Percentiles rank a stretch among this genome's conserved stretches.
phyloP scores from a whole-genome alignment of 768 basidiomycete genomes.

The Nevesoporus exiguus region DNA sequence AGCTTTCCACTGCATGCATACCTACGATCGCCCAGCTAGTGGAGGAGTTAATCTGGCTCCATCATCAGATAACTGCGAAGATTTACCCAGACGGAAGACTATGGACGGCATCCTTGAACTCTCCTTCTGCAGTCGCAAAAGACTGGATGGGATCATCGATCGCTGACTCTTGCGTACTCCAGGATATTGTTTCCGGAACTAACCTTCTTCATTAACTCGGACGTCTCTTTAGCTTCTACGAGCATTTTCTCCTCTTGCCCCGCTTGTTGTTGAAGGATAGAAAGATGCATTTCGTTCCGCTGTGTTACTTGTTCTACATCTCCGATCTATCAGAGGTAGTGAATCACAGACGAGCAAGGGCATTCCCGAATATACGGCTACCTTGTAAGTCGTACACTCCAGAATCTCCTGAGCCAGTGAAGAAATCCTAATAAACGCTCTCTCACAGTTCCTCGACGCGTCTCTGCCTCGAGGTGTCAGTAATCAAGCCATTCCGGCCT shows the following conservation, averaged over 20 bases:
- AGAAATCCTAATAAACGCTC: conserved; percentile 12
- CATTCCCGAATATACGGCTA: background rate
- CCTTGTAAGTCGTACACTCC: conserved; percentile 20
- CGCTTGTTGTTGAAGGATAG: conserved; percentile 12
- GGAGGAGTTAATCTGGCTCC: background rate
- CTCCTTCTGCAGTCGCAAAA: conserved; percentile 11
- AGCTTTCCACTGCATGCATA: conserved; percentile 15
- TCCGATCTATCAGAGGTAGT: conserved; percentile 7
- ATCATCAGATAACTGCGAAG: background rate
- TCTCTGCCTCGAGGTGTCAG: conserved; percentile 3
- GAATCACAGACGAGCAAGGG: background rate
- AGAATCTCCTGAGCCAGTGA: conserved; percentile 18
- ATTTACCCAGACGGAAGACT: conserved; percentile 13
- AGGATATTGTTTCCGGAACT: background rate
- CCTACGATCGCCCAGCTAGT: conserved; percentile 12
- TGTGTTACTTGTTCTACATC: conserved; percentile 9
- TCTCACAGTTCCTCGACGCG: conserved; percentile 15
- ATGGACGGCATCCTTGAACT: conserved; percentile 17
- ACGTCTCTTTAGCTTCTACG: conserved; percentile 13
- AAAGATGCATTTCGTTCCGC: conserved; percentile 16
- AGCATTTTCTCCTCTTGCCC: conserved; percentile 13
- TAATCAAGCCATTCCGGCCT: background rate
- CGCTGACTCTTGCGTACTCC: too few relatives aligned
- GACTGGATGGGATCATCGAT: conserved; percentile 5
- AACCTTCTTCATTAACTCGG: conserved; percentile 19